These are phyloP conservation scores for Scopulariopsis brevicaulis DNA, from an alignment of 2,329 filamentous ascomycete genomes.

Conservation along the genomic window DNA sequence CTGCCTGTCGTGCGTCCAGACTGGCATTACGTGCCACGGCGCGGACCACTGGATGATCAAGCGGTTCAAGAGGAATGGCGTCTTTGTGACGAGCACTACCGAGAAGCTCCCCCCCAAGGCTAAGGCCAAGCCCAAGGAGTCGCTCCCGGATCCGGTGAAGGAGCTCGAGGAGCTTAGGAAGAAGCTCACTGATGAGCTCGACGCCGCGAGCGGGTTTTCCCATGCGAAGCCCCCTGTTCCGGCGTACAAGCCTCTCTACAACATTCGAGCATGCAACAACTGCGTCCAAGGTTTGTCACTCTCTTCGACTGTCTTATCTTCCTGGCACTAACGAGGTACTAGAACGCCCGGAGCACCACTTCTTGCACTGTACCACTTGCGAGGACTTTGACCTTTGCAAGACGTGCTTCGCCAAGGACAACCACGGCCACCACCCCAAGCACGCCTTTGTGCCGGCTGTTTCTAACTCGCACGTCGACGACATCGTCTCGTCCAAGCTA, in stretches of 20 bases:
- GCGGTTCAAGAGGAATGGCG: constrained; percentile 67
- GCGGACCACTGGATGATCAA: constrained; percentile 91
- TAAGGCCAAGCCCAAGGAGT: constrained; percentile 8
- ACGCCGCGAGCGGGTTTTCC: neutral
- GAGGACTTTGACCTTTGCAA: constrained; percentile 91
- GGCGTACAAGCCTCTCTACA: constrained; percentile 5
- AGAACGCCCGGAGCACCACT: constrained; percentile 66
- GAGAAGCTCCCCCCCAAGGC: constrained; percentile 62
- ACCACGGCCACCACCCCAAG: constrained; percentile 83
- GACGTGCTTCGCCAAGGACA: constrained; percentile 60
- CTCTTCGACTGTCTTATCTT: neutral
- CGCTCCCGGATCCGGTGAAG: neutral
- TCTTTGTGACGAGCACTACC: constrained; percentile 75
- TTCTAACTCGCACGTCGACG: constrained; percentile 47
- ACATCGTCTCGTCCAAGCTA: constrained; percentile 55
- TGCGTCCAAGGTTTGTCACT: constrained; percentile 33
- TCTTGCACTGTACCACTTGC: constrained; percentile 76
- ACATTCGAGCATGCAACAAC: constrained; percentile 58
- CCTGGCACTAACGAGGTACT: constrained; percentile 6
- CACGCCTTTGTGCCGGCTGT: constrained; percentile 67
- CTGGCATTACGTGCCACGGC: constrained; percentile 66
- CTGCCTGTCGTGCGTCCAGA: constrained; percentile 67
- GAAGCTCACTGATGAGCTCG: neutral
- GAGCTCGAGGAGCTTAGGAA: neutral
- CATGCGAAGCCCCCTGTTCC: neutral